Base-by-base conservation (phyloP, 371 early-diverging fungal genomes). In the Mucor piriformis region DNA sequence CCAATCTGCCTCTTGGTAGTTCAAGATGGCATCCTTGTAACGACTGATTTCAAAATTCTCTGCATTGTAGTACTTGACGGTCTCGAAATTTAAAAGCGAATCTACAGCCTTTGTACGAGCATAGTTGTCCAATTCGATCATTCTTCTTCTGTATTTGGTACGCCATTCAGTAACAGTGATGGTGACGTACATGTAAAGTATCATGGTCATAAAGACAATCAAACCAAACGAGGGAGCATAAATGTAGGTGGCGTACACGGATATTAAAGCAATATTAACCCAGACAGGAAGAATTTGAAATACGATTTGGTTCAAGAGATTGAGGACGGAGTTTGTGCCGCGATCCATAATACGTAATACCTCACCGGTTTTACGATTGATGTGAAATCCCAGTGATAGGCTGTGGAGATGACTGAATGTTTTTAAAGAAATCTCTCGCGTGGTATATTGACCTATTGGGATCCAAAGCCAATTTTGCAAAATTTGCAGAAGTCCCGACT, bases 291-390 rank as follows among this genome's bases (percentile, higher is more conserved):
- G 59, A 33, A 97, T 88, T 63, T 94, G 92, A 76, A 96, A 95
- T 11, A 93, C 67, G 18, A 96, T 74, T 48, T 89, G 90, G 3
- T 85, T 85, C 33, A 97, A 72, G 8, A 97, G 73, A n/a, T 89
- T 88, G 4, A 89, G 88, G n/a, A 94, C 87, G 15, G 86, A 83
- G n/a, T 72, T 77, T 7, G 90, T 91, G 32, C 98, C 98, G 20
- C 96, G 88, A 69, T 97, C 96, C 86, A 90, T 82, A 15, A 91
- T 87, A 15, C 93, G 82, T 43, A 94, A 77, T 25, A 93, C 89
- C 67, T 94, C 95, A 24, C 95, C 95, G 0, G 97, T 97, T 69
- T 96, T 95, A 55, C 96, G 88, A 55, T 88, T 92, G 54, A 96
- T 84, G 65, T 97, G 96, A 69, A 88, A 97, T 16, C 88, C 77